Evolutionary conservation across 345 rosid species (phyloP), one percentile per base, ranked within the genome.

Genomic region (Sisymbrium altissimum): DNA sequence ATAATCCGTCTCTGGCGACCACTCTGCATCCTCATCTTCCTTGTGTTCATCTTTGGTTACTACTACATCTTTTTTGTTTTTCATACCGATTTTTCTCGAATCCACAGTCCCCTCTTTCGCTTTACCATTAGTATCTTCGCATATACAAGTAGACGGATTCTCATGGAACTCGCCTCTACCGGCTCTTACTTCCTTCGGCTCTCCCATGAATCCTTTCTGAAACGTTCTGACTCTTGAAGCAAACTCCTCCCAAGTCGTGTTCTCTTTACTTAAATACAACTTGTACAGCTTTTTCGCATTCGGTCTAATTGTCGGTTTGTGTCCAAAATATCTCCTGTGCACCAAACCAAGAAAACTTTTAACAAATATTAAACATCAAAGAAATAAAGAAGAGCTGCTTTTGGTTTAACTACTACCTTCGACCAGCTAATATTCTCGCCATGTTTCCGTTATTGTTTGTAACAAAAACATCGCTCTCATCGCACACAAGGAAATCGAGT

Each of bases 141-240:
- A 95, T 69, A 95, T 86, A 85, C 99, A 95, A 64, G 88, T 45
- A 5, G 94, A 74, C 3, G 99, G 99, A 71, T 95, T 95, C 88
- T 95, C 99, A 66, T 92, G 98, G 81, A 95, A 95, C 82, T 90
- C 98, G 50, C 99, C 99, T 82, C 98, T 87, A 57, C 99, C 98
- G 0, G 94, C 85, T 83, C 94, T 84, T 15, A 86, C 92, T 77
- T 95, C 98, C 64, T 87, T 95, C 18, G 99, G 99, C 77, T 84
- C 91, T 67, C 99, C 98, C 97, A 95, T 89, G 83, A 92, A 95
- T 62, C 97, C 98, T 83, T 83, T 82, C 78, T 95, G 99, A 36
- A 77, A 86, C 48, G 83, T 83, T 54, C 86, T 88, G 59, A 87
- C 89, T 75, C 71, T 84, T 33, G 93, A 88, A 58, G 96, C 83